phyloP scores from a whole-genome alignment of 2,329 filamentous ascomycete genomes.

The Neospermospora avenae region DNA sequence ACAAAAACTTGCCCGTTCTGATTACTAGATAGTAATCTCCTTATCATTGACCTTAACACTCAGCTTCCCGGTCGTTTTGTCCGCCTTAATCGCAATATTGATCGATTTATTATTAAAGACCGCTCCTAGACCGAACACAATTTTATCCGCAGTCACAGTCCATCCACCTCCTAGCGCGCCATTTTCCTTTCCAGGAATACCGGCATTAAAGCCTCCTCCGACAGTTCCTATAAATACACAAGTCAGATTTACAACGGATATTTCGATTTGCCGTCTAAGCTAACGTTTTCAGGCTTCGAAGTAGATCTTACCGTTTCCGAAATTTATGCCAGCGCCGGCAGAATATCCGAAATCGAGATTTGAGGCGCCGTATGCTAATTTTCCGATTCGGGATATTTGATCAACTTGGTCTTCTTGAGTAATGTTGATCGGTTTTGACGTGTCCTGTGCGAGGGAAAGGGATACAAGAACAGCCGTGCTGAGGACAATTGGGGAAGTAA shows the following conservation, averaged over 20 bases:
- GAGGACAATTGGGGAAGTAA: background rate
- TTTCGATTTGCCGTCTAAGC: background rate
- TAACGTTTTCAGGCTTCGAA: no score
- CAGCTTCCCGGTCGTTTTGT: background rate
- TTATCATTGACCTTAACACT: background rate
- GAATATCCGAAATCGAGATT: conserved; percentile 7
- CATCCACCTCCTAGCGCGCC: conserved; percentile 5
- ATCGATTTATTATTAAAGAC: background rate
- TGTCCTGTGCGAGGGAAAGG: background rate
- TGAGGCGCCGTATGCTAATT: background rate
- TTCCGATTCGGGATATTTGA: background rate
- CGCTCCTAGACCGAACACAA: background rate
- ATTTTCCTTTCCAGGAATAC: background rate
- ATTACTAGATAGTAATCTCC: background rate
- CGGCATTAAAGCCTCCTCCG: background rate
- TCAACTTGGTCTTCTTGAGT: background rate
- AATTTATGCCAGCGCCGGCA: conserved; percentile 5
- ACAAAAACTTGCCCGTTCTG: background rate
- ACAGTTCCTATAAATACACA: background rate
- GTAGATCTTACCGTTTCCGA: conserved; percentile 4
- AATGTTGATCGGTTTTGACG: background rate
- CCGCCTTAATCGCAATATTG: background rate
- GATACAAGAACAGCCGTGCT: background rate
- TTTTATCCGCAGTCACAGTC: background rate
- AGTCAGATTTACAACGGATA: background rate